A percentile compares a stretch with the other conserved stretches of the same genome.
Conservation (phyloP, 345 rosid genomes). For the Corymbia maculata region DNA sequence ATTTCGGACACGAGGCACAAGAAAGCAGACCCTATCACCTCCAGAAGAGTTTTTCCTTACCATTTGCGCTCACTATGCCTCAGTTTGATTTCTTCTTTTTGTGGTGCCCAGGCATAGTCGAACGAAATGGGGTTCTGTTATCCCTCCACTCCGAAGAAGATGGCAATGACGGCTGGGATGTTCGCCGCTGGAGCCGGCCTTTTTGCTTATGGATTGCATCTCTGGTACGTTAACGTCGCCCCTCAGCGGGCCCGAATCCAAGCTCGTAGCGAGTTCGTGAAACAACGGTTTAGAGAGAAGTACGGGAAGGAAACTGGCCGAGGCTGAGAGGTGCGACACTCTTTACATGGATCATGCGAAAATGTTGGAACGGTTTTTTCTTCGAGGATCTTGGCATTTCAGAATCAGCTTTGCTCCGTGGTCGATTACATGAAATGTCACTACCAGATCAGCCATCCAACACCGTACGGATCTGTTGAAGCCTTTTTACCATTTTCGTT, state of each 20-base stretch:
- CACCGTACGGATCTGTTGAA: not conserved
- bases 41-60: not conserved
- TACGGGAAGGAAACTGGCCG: conserved; percentile 15
- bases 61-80: not conserved
- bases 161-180: conserved; percentile 52
- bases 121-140: conserved; percentile 40
- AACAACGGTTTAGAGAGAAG: conserved; percentile 43
- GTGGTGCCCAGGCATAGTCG: not conserved
- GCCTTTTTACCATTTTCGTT: not conserved
- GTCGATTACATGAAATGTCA: not conserved
- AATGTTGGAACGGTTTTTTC: not conserved
- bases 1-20: not conserved
- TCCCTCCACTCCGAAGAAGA: conserved; percentile 56
- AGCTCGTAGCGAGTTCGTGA: conserved; percentile 73
- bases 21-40: not conserved
- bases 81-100: not conserved
- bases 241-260: conserved; percentile 78
- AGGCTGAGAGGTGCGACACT: not conserved
- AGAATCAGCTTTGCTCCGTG: not conserved
- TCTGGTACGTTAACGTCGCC: conserved; percentile 39
- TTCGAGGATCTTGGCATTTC: not conserved
- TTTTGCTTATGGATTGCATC: conserved; percentile 34
- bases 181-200: conserved; percentile 47
- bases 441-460: not conserved
- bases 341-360: not conserved